Evolutionary conservation across 768 basidiomycete genomes (phyloP).

Genomic region (Chalciporus chontae): DNA sequence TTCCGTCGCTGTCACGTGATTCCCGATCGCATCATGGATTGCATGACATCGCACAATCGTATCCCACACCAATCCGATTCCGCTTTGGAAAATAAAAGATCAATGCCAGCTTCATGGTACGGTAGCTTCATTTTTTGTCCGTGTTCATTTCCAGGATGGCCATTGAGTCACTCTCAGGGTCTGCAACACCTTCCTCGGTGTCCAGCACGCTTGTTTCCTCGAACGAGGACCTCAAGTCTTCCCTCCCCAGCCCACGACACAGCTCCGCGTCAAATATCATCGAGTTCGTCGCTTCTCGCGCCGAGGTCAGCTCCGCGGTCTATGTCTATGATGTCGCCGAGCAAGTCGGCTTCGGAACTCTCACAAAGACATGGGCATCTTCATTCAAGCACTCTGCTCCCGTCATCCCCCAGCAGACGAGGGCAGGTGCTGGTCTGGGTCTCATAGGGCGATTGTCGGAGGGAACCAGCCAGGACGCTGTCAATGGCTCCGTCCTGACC

Average conservation of each 20-base stretch:
- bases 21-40: slow-evolving; percentile 10
- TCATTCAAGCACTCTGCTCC: slow-evolving; percentile 41
- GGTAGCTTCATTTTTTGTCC: not conserved
- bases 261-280: slow-evolving; percentile 57
- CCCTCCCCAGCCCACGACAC: slow-evolving; percentile 3
- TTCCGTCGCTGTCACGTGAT: slow-evolving; percentile 25
- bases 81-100: slow-evolving; percentile 1
- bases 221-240: slow-evolving; percentile 30
- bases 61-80: slow-evolving; percentile 17
- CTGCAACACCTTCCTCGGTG: slow-evolving; percentile 27
- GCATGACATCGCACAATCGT: slow-evolving; percentile 31
- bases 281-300: slow-evolving; percentile 63
- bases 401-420: slow-evolving; percentile 72
- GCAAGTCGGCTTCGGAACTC: slow-evolving; percentile 75
- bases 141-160: slow-evolving; percentile 16
- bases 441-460: slow-evolving; percentile 78
- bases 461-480: slow-evolving; percentile 68
- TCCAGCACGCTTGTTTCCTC: slow-evolving; percentile 35
- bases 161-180: slow-evolving; percentile 21
- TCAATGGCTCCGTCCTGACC: slow-evolving; percentile 58
- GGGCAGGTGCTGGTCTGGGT: slow-evolving; percentile 79
- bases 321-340: slow-evolving; percentile 84
- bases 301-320: slow-evolving; percentile 56
- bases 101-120: not conserved
- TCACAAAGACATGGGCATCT: slow-evolving; percentile 64